A percentile compares a stretch with the other conserved stretches of the same genome.
These are phyloP conservation scores for Xylariaceae sp. DNA, from an alignment of 2,329 filamentous ascomycete species.

Conservation along the genomic window DNA sequence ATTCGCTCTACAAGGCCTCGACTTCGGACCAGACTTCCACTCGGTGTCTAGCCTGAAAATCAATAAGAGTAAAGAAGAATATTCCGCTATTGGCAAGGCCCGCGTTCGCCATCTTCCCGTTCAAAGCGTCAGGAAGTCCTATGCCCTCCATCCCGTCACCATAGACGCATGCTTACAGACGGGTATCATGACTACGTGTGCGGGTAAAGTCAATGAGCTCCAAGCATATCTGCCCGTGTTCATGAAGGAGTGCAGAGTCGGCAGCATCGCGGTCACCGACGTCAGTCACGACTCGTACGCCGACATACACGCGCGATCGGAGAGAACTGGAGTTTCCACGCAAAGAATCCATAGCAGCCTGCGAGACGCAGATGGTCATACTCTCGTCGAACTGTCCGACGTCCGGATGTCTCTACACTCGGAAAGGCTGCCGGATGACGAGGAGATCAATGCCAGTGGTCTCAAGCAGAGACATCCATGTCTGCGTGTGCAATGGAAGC, in stretches of 20 bases:
- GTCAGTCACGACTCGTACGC: no score
- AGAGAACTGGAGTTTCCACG: neutral
- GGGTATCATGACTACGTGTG: conserved; percentile 7
- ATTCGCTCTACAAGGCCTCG: conserved; percentile 13
- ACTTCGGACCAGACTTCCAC: conserved; percentile 19
- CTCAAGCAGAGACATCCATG: neutral
- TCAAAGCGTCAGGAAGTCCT: neutral
- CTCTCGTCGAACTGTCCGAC: neutral
- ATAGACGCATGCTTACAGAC: conserved; percentile 21
- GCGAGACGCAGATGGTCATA: neutral
- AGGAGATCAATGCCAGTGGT: neutral
- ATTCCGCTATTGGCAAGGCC: no score
- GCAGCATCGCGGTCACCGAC: no score
- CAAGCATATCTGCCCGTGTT: conserved; percentile 14
- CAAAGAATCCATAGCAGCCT: neutral
- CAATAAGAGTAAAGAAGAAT: no score
- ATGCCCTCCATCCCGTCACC: conserved; percentile 17
- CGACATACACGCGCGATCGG: neutral
- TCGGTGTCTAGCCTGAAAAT: conserved; percentile 13
- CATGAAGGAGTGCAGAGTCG: conserved; percentile 12
- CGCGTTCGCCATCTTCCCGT: conserved; percentile 1
- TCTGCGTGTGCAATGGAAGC: conserved; percentile 7
- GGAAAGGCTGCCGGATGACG: neutral
- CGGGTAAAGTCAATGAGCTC: conserved; percentile 2
- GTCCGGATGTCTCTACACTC: neutral